phyloP scores from a whole-genome alignment of 192 early-diverging fungal species.

The Gaertneriomyces semiglobifer region DNA sequence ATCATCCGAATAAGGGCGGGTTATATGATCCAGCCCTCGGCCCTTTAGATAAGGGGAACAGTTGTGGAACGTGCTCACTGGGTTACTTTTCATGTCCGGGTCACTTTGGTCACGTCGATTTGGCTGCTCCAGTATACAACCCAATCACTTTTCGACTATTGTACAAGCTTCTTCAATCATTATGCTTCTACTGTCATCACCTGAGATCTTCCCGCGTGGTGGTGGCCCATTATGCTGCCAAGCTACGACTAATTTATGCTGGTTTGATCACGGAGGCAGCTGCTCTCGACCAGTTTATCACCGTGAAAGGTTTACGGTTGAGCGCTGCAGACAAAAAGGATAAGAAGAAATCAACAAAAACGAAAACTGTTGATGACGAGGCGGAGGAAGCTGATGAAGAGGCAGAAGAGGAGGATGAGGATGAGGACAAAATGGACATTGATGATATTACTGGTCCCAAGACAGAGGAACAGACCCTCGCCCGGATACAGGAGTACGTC shows the following conservation, averaged over 20 bases:
- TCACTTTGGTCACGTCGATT: constrained; percentile 96
- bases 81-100: constrained; percentile 84
- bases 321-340: constrained; percentile 15
- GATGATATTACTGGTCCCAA: constrained; percentile 38
- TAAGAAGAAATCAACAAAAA: constrained; percentile 22
- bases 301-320: constrained; percentile 12
- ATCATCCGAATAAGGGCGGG: constrained; percentile 86
- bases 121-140: constrained; percentile 84
- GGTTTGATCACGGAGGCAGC: constrained; percentile 84
- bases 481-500: constrained; percentile 61
- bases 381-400: constrained; percentile 38
- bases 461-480: constrained; percentile 62
- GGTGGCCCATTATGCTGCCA: constrained; percentile 68
- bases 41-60: constrained; percentile 76
- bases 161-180: constrained; percentile 77
- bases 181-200: constrained; percentile 87
- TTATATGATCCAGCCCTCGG: constrained; percentile 93
- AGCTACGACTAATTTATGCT: constrained; percentile 78
- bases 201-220: constrained; percentile 62
- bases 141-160: constrained; percentile 92
- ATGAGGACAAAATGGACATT: constrained; percentile 42
- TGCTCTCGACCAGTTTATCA: constrained; percentile 67
- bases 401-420: constrained; percentile 35
- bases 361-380: constrained; percentile 34
- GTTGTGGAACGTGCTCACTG: constrained; percentile 82